Percentiles rank a stretch among this genome's conserved stretches.
phyloP scores from a whole-genome alignment of 768 basidiomycete species.

The Mycena olivaceomarginata region DNA sequence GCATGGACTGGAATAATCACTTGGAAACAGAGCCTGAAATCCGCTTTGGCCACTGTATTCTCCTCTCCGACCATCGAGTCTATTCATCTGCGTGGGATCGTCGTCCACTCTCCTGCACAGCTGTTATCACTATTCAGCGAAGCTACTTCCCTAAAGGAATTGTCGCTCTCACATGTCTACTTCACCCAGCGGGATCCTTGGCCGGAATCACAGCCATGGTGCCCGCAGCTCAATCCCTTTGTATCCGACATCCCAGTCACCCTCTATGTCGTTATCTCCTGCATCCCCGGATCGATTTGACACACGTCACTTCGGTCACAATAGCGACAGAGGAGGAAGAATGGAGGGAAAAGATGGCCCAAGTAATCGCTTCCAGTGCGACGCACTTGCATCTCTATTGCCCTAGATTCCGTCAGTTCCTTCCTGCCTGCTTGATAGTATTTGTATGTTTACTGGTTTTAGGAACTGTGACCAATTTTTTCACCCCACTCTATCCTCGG shows the following conservation, averaged over 20 bases:
- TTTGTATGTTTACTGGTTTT: not conserved
- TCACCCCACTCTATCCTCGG: not conserved
- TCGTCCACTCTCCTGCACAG: not conserved
- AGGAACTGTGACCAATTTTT: not conserved
- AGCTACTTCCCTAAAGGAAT: not conserved
- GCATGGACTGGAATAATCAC: not conserved
- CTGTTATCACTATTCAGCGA: not conserved
- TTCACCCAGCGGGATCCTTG: not conserved
- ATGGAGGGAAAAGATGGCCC: not conserved
- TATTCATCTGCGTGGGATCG: not conserved
- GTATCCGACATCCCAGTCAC: not conserved
- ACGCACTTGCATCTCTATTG: not conserved
- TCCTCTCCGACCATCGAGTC: not conserved
- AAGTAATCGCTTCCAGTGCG: not conserved
- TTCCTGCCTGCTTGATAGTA: not conserved
- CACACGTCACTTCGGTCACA: not conserved
- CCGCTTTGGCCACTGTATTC: not conserved
- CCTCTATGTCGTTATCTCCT: not conserved
- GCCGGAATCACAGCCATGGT: slow-evolving; percentile 14
- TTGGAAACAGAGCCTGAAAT: not conserved
- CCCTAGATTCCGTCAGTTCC: not conserved
- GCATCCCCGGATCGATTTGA: slow-evolving; percentile 4
- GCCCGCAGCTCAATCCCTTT: slow-evolving; percentile 6
- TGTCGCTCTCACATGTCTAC: not conserved
- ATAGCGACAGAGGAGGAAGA: not conserved